Evolutionary conservation across 2,329 filamentous ascomycete genomes (phyloP).

Genomic region (Diaporthe citrichinensis): DNA sequence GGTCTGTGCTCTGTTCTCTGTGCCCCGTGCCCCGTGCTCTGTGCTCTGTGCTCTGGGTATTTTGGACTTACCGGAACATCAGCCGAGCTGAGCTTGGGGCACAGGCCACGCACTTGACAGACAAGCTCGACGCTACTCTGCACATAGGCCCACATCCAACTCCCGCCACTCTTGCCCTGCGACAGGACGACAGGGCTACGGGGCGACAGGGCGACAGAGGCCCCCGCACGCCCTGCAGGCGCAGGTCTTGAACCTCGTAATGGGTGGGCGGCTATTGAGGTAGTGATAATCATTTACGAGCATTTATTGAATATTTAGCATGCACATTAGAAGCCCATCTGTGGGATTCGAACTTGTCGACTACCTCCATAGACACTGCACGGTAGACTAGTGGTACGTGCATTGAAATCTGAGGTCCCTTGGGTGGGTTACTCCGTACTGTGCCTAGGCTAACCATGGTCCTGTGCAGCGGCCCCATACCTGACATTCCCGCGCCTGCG

Average conservation of each 20-base stretch:
- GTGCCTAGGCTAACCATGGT: conserved; percentile 24
- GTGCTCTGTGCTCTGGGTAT: background rate
- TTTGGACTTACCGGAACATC: conserved; percentile 29
- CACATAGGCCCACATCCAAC: background rate
- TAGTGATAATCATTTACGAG: background rate
- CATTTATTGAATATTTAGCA: background rate
- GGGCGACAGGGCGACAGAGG: background rate
- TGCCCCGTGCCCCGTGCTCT: background rate
- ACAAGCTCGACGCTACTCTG: conserved; percentile 31
- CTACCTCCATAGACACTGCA: background rate
- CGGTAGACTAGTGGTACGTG: conserved; percentile 12
- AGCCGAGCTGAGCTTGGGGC: conserved; percentile 36
- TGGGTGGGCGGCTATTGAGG: background rate
- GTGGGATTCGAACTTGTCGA: background rate
- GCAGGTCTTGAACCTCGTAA: background rate
- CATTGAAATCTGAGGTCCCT: conserved; percentile 2
- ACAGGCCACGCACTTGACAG: conserved; percentile 24
- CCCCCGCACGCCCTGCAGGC: background rate
- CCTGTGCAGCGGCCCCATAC: conserved; percentile 32
- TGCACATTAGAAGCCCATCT: background rate
- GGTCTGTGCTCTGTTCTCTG: conserved; percentile 5
- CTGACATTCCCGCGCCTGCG: conserved; percentile 34
- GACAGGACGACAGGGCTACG: conserved; percentile 1
- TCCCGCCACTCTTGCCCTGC: conserved; percentile 8
- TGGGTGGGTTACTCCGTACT: background rate